Percentiles rank a stretch among this genome's conserved stretches.
These are phyloP conservation scores for Suhomyces guaymorum DNA, from an alignment of 1,139 yeast genomes.

Conservation along the genomic window DNA sequence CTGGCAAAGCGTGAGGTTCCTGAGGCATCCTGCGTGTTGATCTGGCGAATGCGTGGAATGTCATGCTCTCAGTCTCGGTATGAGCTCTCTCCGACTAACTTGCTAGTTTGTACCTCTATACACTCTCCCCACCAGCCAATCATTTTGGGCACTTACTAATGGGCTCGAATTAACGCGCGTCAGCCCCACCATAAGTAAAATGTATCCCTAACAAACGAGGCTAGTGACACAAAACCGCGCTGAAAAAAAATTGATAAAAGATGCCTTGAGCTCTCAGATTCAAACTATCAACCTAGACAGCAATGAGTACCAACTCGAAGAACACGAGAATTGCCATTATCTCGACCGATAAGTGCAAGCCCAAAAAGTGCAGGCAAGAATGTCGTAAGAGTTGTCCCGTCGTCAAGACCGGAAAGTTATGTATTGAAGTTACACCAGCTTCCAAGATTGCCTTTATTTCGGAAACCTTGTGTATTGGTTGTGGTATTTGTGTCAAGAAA, in stretches of 20 bases:
- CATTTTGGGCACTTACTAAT: slow-evolving; percentile 12
- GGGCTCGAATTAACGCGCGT: slow-evolving; percentile 18
- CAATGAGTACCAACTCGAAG: slow-evolving; percentile 27
- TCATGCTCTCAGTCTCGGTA: no score
- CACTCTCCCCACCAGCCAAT: no score
- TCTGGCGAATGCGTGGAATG: no score
- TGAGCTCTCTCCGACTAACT: no score
- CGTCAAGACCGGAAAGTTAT: slow-evolving; percentile 93
- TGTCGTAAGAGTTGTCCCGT: slow-evolving; percentile 97
- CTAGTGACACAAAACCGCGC: slow-evolving; percentile 9
- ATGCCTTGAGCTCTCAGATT: slow-evolving; percentile 6
- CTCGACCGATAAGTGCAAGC: slow-evolving; percentile 90
- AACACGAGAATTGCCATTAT: slow-evolving; percentile 92
- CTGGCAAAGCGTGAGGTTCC: no score
- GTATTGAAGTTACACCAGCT: slow-evolving; percentile 93
- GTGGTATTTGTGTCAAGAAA: slow-evolving; percentile 98
- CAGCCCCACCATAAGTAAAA: slow-evolving; percentile 15
- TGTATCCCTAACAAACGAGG: slow-evolving; percentile 7
- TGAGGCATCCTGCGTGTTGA: no score
- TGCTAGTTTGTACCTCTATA: no score
- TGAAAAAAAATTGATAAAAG: slow-evolving; percentile 14
- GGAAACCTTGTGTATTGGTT: slow-evolving; percentile 95
- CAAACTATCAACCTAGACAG: not conserved
- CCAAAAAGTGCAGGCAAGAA: slow-evolving; percentile 97
- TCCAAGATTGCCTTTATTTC: slow-evolving; percentile 93